Evolutionary conservation across 768 basidiomycete genomes (phyloP).

Genomic region (Hortiboletus flavorubellus): DNA sequence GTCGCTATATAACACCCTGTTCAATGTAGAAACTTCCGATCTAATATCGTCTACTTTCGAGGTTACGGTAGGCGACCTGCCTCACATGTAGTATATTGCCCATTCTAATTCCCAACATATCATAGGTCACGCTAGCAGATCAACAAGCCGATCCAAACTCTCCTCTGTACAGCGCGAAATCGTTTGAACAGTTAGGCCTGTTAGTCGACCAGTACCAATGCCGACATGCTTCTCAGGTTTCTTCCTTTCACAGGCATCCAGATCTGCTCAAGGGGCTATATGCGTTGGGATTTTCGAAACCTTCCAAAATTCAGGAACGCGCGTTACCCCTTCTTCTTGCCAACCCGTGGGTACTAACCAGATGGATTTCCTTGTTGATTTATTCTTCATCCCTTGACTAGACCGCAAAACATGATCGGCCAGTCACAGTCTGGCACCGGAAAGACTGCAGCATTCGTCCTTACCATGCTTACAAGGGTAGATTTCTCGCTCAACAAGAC

Average conservation of each 20-base stretch:
- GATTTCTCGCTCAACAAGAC: slow-evolving; percentile 81
- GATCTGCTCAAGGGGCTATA: slow-evolving; percentile 94
- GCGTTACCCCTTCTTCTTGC: slow-evolving; percentile 87
- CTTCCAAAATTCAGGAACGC: slow-evolving; percentile 98
- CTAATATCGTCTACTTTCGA: slow-evolving; percentile 80
- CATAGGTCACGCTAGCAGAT: slow-evolving; percentile 91
- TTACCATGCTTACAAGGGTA: slow-evolving; percentile 95
- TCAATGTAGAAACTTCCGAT: slow-evolving; percentile 41
- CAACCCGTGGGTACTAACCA: slow-evolving; percentile 66
- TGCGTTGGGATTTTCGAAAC: slow-evolving; percentile 94
- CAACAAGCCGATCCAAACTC: slow-evolving; percentile 95
- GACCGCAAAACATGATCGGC: slow-evolving; percentile 98
- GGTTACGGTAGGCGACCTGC: slow-evolving; percentile 56
- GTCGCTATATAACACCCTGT: not conserved
- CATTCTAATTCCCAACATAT: slow-evolving; percentile 2
- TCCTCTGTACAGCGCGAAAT: slow-evolving; percentile 90
- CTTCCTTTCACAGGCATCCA: slow-evolving; percentile 51
- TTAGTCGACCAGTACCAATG: slow-evolving; percentile 40
- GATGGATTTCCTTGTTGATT: slow-evolving; percentile 1
- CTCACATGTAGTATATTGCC: not conserved
- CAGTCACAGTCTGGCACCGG: slow-evolving; percentile 99
- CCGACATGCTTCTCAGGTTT: slow-evolving; percentile 3
- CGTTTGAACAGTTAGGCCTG: slow-evolving; percentile 95
- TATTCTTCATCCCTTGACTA: slow-evolving; percentile 31
- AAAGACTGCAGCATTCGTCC: slow-evolving; percentile 96